Percentiles rank a stretch among this genome's conserved stretches.
Evolutionary conservation across 2,329 filamentous ascomycete species (phyloP).

Genomic region (Aspergillus sp.): DNA sequence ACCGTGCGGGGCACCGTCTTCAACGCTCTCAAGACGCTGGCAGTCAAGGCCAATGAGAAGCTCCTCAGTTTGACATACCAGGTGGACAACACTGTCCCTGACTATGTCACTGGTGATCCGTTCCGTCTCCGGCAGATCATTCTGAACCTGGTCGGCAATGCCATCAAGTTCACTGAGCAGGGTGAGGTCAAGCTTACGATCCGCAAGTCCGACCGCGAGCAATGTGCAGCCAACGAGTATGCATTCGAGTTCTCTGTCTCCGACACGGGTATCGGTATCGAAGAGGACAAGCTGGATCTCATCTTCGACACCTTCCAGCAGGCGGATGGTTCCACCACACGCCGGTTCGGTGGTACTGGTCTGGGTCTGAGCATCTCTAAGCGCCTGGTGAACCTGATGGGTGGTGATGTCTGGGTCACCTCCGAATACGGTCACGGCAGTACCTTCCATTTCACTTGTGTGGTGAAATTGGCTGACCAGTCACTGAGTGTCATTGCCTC

Average conservation of each 20-base stretch:
- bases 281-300: conserved; percentile 86
- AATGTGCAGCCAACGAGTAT: conserved; percentile 68
- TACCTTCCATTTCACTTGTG: conserved; percentile 93
- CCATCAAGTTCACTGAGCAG: conserved; percentile 97
- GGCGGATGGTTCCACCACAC: conserved; percentile 91
- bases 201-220: conserved; percentile 59
- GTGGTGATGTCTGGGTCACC: conserved; percentile 91
- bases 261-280: conserved; percentile 95
- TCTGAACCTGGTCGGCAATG: conserved; percentile 92
- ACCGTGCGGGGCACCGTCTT: conserved; percentile 91
- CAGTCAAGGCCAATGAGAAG: conserved; percentile 96
- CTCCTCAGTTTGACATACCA: conserved; percentile 87
- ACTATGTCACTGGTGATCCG: conserved; percentile 92
- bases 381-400: conserved; percentile 90
- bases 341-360: conserved; percentile 92
- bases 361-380: conserved; percentile 93
- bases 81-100: conserved; percentile 86
- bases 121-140: conserved; percentile 97
- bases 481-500: conserved; percentile 67
- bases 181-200: conserved; percentile 96
- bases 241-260: conserved; percentile 93
- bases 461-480: conserved; percentile 74
- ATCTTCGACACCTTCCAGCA: conserved; percentile 99
- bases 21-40: conserved; percentile 91
- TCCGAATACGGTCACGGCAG: conserved; percentile 87